A percentile compares a stretch with the other conserved stretches of the same genome.
Evolutionary conservation across 2,329 filamentous ascomycete species (phyloP).

Genomic region (Chaetomium olivaceum): DNA sequence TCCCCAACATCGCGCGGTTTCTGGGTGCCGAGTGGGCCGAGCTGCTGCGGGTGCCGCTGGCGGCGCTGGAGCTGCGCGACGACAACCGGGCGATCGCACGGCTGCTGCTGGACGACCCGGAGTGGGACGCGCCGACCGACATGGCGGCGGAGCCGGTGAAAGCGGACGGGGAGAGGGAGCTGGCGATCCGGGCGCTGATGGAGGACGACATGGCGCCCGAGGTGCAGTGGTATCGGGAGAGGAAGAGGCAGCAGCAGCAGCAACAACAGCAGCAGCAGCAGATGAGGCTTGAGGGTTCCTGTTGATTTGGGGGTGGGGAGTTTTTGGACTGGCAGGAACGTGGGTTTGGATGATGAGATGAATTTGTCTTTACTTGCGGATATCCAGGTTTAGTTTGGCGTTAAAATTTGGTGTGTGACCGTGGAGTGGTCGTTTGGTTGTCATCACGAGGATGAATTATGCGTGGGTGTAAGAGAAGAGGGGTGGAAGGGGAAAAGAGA

Average conservation of each 20-base stretch:
- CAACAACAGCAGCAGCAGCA: too few relatives aligned
- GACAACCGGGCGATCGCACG: slow-evolving; percentile 42
- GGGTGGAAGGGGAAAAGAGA: neutral
- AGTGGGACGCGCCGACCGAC: slow-evolving; percentile 41
- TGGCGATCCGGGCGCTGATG: slow-evolving; percentile 4
- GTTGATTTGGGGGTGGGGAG: neutral
- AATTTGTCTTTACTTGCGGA: neutral
- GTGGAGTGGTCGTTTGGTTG: neutral
- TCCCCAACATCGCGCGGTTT: slow-evolving; percentile 45
- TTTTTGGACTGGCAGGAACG: neutral
- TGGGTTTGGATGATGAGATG: neutral
- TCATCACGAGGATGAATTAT: neutral
- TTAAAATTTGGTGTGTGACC: neutral
- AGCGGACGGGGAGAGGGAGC: neutral
- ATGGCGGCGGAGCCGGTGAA: slow-evolving; percentile 33
- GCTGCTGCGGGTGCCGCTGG: slow-evolving; percentile 45
- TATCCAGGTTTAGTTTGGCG: neutral
- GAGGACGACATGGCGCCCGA: neutral
- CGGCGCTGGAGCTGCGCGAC: slow-evolving; percentile 37
- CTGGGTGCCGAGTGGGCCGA: slow-evolving; percentile 45
- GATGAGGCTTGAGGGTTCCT: neutral
- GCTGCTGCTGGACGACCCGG: slow-evolving; percentile 47
- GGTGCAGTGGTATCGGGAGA: neutral
- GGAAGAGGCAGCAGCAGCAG: neutral
- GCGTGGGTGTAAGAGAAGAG: neutral